Evolutionary conservation across 805 yeast species (phyloP).

Genomic region (Myxozyma kluyveri): DNA sequence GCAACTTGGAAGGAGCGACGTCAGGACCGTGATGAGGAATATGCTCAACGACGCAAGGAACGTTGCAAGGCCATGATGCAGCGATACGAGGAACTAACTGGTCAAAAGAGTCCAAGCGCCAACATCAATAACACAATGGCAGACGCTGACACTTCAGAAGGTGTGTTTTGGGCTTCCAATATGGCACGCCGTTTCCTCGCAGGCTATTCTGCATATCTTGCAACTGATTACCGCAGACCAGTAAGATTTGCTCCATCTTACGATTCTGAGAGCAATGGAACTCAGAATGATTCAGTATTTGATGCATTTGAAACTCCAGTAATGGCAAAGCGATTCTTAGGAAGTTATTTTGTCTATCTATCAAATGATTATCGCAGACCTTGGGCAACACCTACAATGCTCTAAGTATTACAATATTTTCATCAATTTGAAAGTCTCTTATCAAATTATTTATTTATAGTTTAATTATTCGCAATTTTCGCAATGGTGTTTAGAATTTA

Average conservation of each 20-base stretch:
- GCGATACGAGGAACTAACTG: neutral
- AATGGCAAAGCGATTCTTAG: neutral
- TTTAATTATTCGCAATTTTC: too few relatives aligned
- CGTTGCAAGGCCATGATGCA: neutral
- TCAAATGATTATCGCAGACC: constrained; percentile 15
- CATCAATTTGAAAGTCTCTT: too few relatives aligned
- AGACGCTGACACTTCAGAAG: too few relatives aligned
- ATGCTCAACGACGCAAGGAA: neutral
- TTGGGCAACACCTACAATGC: too few relatives aligned
- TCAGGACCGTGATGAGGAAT: too few relatives aligned
- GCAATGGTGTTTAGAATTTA: too few relatives aligned
- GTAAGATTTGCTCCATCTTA: neutral
- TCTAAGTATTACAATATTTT: too few relatives aligned
- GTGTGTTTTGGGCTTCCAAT: too few relatives aligned
- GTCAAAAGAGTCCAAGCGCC: neutral
- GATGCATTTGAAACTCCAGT: neutral
- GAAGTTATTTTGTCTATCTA: constrained; percentile 8
- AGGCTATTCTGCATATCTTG: neutral
- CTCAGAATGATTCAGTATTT: neutral
- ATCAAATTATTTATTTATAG: too few relatives aligned
- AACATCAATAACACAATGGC: too few relatives aligned
- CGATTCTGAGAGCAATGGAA: neutral
- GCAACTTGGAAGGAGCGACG: too few relatives aligned
- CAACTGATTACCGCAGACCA: neutral
- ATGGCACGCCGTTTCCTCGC: too few relatives aligned